phyloP scores from a whole-genome alignment of 805 yeast species.

The Candida xyloterini region DNA sequence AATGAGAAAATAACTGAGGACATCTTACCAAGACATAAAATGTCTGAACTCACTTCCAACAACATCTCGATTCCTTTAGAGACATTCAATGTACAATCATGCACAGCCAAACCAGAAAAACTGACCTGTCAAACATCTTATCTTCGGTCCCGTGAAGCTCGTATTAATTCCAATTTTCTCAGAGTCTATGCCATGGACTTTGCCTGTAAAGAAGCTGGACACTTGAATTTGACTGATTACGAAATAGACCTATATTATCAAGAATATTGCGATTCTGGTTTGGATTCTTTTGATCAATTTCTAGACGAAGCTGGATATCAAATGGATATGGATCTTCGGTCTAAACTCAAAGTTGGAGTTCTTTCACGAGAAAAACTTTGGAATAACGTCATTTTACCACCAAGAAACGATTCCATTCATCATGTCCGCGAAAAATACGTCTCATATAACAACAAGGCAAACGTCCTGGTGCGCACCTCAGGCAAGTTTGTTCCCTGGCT shows the following conservation, averaged over 20 bases:
- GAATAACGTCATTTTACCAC: constrained; percentile 51
- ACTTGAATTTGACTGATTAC: constrained; percentile 32
- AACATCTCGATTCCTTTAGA: constrained; percentile 8
- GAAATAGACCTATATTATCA: constrained; percentile 33
- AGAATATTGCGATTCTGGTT: constrained; percentile 26
- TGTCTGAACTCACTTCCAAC: background rate
- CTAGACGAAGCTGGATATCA: constrained; percentile 21
- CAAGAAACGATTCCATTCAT: constrained; percentile 39
- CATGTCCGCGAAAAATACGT: constrained; percentile 12
- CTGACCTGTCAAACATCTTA: background rate
- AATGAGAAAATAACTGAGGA: constrained; percentile 20
- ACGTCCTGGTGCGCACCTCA: constrained; percentile 24
- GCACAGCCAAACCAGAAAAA: constrained; percentile 1
- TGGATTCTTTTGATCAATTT: constrained; percentile 24
- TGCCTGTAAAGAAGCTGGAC: constrained; percentile 36
- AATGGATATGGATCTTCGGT: constrained; percentile 10
- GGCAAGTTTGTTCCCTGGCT: constrained; percentile 32
- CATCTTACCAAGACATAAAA: constrained; percentile 12
- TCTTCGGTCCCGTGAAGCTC: constrained; percentile 39
- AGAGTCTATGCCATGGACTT: constrained; percentile 49
- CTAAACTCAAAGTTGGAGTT: constrained; percentile 35
- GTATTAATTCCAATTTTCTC: constrained; percentile 49
- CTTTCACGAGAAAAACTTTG: constrained; percentile 49
- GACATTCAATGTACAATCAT: constrained; percentile 14
- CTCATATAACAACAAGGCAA: constrained; percentile 5